A percentile compares a stretch with the other conserved stretches of the same genome.
phyloP scores from a whole-genome alignment of 768 basidiomycete species.

The Hericium alpestre region DNA sequence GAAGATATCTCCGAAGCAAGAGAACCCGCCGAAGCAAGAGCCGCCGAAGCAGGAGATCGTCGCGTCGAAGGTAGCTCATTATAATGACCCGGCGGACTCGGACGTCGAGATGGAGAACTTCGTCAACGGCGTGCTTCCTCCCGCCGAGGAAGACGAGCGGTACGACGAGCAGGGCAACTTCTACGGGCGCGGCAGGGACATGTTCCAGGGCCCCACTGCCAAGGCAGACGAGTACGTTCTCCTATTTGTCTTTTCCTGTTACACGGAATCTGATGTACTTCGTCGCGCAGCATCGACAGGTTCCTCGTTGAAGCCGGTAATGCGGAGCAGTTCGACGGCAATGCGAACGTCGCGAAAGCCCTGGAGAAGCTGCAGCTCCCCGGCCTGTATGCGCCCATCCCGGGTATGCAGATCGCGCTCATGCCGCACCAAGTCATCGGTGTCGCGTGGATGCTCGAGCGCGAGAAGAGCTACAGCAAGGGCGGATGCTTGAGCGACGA shows the following conservation, averaged over 20 bases:
- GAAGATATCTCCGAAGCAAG: neutral
- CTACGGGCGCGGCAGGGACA: slow-evolving; percentile 35
- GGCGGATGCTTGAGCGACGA: slow-evolving; percentile 27
- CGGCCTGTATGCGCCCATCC: slow-evolving; percentile 36
- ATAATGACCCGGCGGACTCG: neutral
- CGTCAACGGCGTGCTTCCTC: neutral
- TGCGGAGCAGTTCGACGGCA: slow-evolving; percentile 47
- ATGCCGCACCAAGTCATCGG: slow-evolving; percentile 63
- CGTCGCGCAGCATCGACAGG: slow-evolving; percentile 33
- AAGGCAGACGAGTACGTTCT: slow-evolving; percentile 39
- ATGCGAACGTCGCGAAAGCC: slow-evolving; percentile 48
- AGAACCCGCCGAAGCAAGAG: neutral
- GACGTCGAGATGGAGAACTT: neutral
- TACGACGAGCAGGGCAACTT: slow-evolving; percentile 36
- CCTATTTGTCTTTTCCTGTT: neutral
- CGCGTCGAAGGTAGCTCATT: neutral
- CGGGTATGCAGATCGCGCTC: slow-evolving; percentile 48
- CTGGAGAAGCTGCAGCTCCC: slow-evolving; percentile 41
- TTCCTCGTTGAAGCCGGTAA: slow-evolving; percentile 48
- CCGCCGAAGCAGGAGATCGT: neutral
- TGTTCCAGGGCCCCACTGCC: slow-evolving; percentile 34
- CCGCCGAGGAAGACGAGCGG: slow-evolving; percentile 16
- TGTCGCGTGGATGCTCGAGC: slow-evolving; percentile 32
- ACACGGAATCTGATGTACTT: slow-evolving; percentile 1
- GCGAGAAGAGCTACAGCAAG: slow-evolving; percentile 19